Evolutionary conservation across 1,139 yeast species (phyloP), one percentile per base, ranked within the genome.

Genomic region (Sugiyamaella castrensis): DNA sequence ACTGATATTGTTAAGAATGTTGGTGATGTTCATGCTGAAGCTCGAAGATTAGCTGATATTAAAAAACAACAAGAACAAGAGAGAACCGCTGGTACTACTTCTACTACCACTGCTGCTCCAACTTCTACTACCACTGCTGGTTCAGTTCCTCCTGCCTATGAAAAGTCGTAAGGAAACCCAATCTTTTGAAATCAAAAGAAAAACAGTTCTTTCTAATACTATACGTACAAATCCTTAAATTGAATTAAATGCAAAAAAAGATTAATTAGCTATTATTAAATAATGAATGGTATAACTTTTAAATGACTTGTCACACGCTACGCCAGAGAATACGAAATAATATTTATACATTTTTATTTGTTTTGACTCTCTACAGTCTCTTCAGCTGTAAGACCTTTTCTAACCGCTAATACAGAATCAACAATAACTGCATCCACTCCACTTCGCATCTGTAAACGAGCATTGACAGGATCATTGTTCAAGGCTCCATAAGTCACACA

Each of bases 401-500:
- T 77, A 11, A 91, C 95, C 0, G 97, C 97, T 64, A 91, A 74
- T 2, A 92, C 98, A 53, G 89, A 84, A 67, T 92, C 98, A 4
- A 88, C 98, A 70, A 92, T 92, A 16, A 92, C 98, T 0, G 98
- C 98, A 72, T 92, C 98, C 8, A 92, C 96, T 11, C 98, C 98
- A 9, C 95, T 92, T 57, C 80, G 81, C 84, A 92, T 85, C 67
- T 92, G 97, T 53, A 86, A 73, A 58, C 82, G 82, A 32, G 96
- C 92, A 57, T 84, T 81, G 51, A 81, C 88, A 0, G 98, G 96
- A 41, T 82, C 82, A 61, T 92, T 92, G 66, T 92, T 92, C 62
- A 78, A 77, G 1, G 79, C 76, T 33, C 98, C 98, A 62, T 92
- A 92, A 0, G 96, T 87, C 49, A 92, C 95, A 68, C 97, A 91